Base-by-base conservation (phyloP, 1,284 basidiomycete genomes). In the Puccinia brachypodii region DNA sequence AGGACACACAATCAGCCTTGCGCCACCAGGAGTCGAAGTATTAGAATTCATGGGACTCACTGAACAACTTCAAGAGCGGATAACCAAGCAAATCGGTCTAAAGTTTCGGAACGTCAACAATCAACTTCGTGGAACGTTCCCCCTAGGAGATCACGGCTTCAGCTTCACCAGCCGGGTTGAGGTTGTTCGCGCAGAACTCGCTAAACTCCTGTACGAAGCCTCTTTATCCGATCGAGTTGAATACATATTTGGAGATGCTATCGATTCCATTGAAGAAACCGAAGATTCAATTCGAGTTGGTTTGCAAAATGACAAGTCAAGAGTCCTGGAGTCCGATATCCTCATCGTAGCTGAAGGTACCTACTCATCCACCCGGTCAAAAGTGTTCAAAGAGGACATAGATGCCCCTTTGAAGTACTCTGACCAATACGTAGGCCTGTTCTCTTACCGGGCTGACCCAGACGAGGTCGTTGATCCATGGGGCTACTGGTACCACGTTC, bases 1-100 rank as follows among this genome's bases (percentile, higher is more conserved):
- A 19, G 87, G 87, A 0, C 87, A 87, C 68, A 86, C 85, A 74
- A 84, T 88, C 76, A 87, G 87, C 78, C 82, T 88, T 0, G 64
- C 75, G 8, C 84, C 84, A 2, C 83, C 76, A 11, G 87, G 85
- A 0, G 82, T 86, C 31, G 82, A 84, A 62, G 84, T 86, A 16
- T 74, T 87, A 13, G 64, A 83, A 62, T 82, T 83, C 50, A 87
- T 87, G 87, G 85, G 84, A n/a, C 60, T 87, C 7, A 73, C 83
- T 22, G 71, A 83, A 0, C 83, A 83, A 16, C 38, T 87, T 50
- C 75, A 79, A 33, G 82, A 75, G 8, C 74, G 64, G 40, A 84
- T 84, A 82, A 87, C 87, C 0, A 84, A 83, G 16, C 87, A 87
- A 78, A 82, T 82, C 74, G 87, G 87, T 0, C 81, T 84, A 19